Evolutionary conservation across 2,329 filamentous ascomycete genomes (phyloP), one percentile per base, ranked within the genome.

Genomic region (Ophiostoma pallidulum): DNA sequence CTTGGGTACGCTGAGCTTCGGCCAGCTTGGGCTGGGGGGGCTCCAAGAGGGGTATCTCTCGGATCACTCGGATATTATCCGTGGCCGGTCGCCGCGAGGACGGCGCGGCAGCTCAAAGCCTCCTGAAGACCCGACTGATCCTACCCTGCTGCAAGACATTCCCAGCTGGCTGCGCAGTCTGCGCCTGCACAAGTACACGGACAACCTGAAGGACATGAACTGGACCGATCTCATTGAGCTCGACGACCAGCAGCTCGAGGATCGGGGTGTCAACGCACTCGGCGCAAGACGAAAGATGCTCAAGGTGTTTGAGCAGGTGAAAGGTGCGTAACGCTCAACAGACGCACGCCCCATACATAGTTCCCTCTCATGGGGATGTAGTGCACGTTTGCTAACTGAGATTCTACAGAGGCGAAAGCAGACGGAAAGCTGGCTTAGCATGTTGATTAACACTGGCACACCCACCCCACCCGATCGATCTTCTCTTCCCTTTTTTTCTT

Each of bases 271-370:
- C 28, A 96, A 95, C 64, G 92, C 92, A 46, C 77, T 97, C 48
- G 92, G 92, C 58, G 92, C 92, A 16, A 77, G 92, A 57, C 85
- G 91, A 63, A 98, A 98, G 77, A 94, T 98, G 87, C 72, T 98
- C 52, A 98, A 98, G 79, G 92, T 97, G 48, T 97, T 97, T 67
- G 92, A 97, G 59, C 90, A 96, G 71, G 91, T 97, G 60, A 88
- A 81, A 67, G 85, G 79, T 81, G 68, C 54, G 68, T 41, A 13
- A 14, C 26, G 42, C 10, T 45, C 32, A 16, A 19, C 20, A 9
- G 12, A 8, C 19, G 28, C 45, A n/a, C n/a, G n/a, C n/a, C n/a
- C n/a, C n/a, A n/a, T n/a, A n/a, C n/a, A n/a, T n/a, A n/a, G n/a
- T n/a, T n/a, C n/a, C n/a, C n/a, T n/a, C n/a, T n/a, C n/a, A n/a